Evolutionary conservation across 139 green algal species (phyloP).

Genomic region (Picochlorum sp.): DNA sequence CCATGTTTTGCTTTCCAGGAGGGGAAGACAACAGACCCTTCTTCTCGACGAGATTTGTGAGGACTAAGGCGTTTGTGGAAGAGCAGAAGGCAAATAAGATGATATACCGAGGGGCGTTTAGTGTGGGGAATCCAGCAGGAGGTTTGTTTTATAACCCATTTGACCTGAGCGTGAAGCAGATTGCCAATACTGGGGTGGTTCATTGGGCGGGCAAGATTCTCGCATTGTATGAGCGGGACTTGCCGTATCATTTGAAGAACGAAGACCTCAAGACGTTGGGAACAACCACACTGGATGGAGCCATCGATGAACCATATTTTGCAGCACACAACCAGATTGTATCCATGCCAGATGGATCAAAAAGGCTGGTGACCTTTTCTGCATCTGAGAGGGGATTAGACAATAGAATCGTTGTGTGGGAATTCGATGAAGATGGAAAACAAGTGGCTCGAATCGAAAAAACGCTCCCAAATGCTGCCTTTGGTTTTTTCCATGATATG

Average conservation of each 20-base stretch:
- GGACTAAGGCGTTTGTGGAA: conserved; percentile 17
- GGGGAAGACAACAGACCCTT: background rate
- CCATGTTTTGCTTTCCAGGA: conserved; percentile 30
- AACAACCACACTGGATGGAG: conserved; percentile 9
- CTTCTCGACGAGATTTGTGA: conserved; percentile 10
- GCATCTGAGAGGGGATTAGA: conserved; percentile 8
- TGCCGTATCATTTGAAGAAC: conserved; percentile 33
- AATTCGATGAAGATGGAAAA: conserved; percentile 30
- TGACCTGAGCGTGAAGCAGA: conserved; percentile 24
- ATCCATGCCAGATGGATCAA: conserved; percentile 23
- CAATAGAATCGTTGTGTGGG: conserved; percentile 21
- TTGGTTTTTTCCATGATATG: conserved; percentile 50
- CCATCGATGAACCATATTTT: conserved; percentile 23
- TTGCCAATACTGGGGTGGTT: conserved; percentile 33
- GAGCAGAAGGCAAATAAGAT: conserved; percentile 31
- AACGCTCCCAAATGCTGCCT: conserved; percentile 24
- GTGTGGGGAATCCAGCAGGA: conserved; percentile 29
- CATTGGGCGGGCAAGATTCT: conserved; percentile 30
- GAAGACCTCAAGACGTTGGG: conserved; percentile 27
- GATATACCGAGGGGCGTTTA: conserved; percentile 37
- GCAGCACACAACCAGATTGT: conserved; percentile 17
- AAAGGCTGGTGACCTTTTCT: conserved; percentile 33
- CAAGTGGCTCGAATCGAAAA: conserved; percentile 4
- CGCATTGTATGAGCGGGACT: conserved; percentile 37
- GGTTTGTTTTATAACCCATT: conserved; percentile 32